A percentile compares a stretch with the other conserved stretches of the same genome.
Evolutionary conservation across 176 grass and related monocot species (phyloP).

Genomic region (Thinopyrum elongatum): DNA sequence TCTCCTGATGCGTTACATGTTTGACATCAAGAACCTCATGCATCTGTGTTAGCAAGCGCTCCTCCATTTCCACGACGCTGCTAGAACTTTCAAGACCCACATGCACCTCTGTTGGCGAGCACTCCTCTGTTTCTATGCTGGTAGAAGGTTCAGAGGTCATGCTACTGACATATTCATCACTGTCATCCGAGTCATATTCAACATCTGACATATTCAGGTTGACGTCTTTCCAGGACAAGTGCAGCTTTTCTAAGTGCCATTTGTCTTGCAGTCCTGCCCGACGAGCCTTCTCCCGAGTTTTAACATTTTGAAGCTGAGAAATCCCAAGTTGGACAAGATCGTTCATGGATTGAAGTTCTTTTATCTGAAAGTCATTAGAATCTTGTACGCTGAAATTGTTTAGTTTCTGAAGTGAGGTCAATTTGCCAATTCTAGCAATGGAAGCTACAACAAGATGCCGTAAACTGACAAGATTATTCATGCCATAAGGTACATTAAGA

Average conservation of each 20-base stretch:
- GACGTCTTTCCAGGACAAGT: constrained; percentile 16
- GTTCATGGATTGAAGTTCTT: background rate
- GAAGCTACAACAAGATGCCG: background rate
- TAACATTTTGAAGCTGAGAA: background rate
- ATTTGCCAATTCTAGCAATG: background rate
- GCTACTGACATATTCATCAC: background rate
- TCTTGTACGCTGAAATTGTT: background rate
- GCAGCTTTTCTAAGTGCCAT: background rate
- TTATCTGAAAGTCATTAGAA: background rate
- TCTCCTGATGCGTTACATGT: too few relatives aligned
- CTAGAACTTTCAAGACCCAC: too few relatives aligned
- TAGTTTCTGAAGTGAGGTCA: constrained; percentile 17
- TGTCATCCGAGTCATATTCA: too few relatives aligned
- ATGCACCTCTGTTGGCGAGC: background rate
- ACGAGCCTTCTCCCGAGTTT: background rate
- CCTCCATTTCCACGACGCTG: too few relatives aligned
- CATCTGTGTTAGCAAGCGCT: too few relatives aligned
- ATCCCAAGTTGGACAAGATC: background rate
- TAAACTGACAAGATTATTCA: background rate
- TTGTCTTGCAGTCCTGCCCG: background rate
- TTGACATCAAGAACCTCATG: too few relatives aligned
- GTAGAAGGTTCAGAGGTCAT: background rate
- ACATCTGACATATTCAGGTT: background rate
- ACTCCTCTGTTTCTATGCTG: too few relatives aligned
- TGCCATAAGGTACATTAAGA: background rate